A percentile compares a stretch with the other conserved stretches of the same genome.
Evolutionary conservation across 1,284 basidiomycete species (phyloP).

Genomic region (Malassezia sympodialis): DNA sequence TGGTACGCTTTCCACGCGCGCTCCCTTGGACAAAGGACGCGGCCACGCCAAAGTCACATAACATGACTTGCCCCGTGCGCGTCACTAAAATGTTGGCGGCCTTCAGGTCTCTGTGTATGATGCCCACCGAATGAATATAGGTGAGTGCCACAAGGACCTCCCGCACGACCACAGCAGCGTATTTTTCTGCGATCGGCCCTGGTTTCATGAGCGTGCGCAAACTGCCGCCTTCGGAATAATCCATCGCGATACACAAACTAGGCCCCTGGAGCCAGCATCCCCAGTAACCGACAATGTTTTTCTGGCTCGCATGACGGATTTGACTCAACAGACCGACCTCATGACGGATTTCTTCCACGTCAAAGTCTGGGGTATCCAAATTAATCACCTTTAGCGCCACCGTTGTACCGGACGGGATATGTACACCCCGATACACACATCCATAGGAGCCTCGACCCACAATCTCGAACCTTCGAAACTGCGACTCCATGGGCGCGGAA

Average conservation of each 20-base stretch:
- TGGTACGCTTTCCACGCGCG: slow-evolving; percentile 20
- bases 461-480: slow-evolving; percentile 38
- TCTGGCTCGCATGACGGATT: slow-evolving; percentile 62
- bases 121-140: slow-evolving; percentile 44
- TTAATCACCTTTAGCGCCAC: slow-evolving; percentile 98
- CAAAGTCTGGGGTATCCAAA: slow-evolving; percentile 80
- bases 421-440: slow-evolving; percentile 51
- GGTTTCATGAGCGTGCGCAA: slow-evolving; percentile 75
- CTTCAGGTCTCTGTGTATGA: slow-evolving; percentile 57
- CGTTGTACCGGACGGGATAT: slow-evolving; percentile 69
- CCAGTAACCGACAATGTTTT: slow-evolving; percentile 90
- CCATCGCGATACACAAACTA: slow-evolving; percentile 98
- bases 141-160: slow-evolving; percentile 76
- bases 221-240: slow-evolving; percentile 89
- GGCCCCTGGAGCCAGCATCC: slow-evolving; percentile 89
- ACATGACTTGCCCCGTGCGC: slow-evolving; percentile 56
- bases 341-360: slow-evolving; percentile 89
- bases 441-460: slow-evolving; percentile 46
- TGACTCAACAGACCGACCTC: slow-evolving; percentile 88
- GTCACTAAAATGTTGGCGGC: slow-evolving; percentile 54
- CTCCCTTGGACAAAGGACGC: slow-evolving; percentile 18
- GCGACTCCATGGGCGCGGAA: slow-evolving; percentile 14
- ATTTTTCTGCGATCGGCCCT: slow-evolving; percentile 72
- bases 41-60: slow-evolving; percentile 30
- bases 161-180: slow-evolving; percentile 73